Evolutionary conservation across 2,329 filamentous ascomycete genomes (phyloP), one percentile per base, ranked within the genome.

Genomic region (Calonectria pseudoreteaudii): DNA sequence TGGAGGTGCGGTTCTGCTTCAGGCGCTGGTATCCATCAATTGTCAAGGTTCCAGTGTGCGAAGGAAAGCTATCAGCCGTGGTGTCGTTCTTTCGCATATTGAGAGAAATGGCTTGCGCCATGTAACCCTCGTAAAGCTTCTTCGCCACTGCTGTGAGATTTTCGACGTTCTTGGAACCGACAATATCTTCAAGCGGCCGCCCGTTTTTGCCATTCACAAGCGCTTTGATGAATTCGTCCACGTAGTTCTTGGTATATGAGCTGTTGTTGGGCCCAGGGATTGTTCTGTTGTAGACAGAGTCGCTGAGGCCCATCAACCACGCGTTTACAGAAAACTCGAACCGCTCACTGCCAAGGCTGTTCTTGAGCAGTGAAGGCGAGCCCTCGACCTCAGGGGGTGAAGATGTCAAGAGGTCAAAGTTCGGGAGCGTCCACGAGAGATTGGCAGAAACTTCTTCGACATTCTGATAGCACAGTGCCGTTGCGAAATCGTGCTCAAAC

Each of bases 41-140:
- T 38, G 64, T 56, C 30, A 76, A 23, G 1, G 44, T 72, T 18
- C 79, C 78, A 2, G 68, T 72, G 70, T 74, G 73, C 14, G 74
- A 67, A 0, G 75, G 71, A 8, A 73, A 68, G 4, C 20, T 70
- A 9, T 69, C 73, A 13, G 67, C 52, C 38, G 47, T 28, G 5
- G 73, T 70, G 16, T 60, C 38, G 26, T 72, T 65, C 30, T 47
- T 71, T 23, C 79, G 77, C 79, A 79, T 80, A 65, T 77, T 80
- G 47, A 79, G 71, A 0, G 77, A 77, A n/a, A 83, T 77, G 0
- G 78, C 79, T 52, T 83, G 81, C 0, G 79, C 78, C 72, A 82
- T 80, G 38, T 80, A 81, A 1, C 73, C 74, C 10, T 75, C 71
- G 67, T 82, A 83, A 13, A 81, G 67, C 3, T 65, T 62, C 20